Evolutionary conservation across 495 filamentous ascomycete genomes (phyloP).

Genomic region (Xylaria castorea): DNA sequence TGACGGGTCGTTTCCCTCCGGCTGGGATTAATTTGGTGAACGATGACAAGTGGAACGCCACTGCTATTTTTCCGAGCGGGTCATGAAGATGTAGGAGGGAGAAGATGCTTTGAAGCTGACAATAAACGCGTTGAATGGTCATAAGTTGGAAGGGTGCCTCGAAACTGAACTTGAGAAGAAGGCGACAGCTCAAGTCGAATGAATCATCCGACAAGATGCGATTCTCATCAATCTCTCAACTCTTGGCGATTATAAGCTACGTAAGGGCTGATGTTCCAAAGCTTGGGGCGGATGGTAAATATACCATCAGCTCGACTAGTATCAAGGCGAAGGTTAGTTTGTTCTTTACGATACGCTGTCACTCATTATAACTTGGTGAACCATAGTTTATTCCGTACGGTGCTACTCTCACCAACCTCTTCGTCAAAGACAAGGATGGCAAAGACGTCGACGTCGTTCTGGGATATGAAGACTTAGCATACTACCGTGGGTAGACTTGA

Average conservation of each 20-base stretch:
- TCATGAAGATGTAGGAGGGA: background rate
- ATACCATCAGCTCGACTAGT: constrained; percentile 57
- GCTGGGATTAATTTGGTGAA: constrained; percentile 32
- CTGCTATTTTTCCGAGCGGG: constrained; percentile 12
- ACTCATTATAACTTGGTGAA: constrained; percentile 19
- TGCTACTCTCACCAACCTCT: constrained; percentile 63
- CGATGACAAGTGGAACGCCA: constrained; percentile 26
- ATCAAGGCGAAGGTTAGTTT: constrained; percentile 61
- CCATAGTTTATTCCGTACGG: constrained; percentile 63
- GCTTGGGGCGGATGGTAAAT: constrained; percentile 40
- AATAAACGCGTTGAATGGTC: background rate
- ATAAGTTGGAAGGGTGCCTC: constrained; percentile 5
- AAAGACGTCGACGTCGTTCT: constrained; percentile 60
- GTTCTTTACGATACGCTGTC: background rate
- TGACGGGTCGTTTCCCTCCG: constrained; percentile 41
- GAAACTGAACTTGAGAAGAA: background rate
- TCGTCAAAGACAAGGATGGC: constrained; percentile 63
- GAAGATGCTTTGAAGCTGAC: background rate
- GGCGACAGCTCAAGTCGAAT: background rate
- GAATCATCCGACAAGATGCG: constrained; percentile 33
- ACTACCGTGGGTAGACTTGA: constrained; percentile 50
- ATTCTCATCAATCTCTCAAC: constrained; percentile 30
- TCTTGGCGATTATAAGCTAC: constrained; percentile 36
- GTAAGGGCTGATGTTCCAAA: constrained; percentile 34
- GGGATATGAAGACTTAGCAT: constrained; percentile 57